Evolutionary conservation across 768 basidiomycete species (phyloP), one percentile per base, ranked within the genome.

Genomic region (Mrakia frigida): DNA sequence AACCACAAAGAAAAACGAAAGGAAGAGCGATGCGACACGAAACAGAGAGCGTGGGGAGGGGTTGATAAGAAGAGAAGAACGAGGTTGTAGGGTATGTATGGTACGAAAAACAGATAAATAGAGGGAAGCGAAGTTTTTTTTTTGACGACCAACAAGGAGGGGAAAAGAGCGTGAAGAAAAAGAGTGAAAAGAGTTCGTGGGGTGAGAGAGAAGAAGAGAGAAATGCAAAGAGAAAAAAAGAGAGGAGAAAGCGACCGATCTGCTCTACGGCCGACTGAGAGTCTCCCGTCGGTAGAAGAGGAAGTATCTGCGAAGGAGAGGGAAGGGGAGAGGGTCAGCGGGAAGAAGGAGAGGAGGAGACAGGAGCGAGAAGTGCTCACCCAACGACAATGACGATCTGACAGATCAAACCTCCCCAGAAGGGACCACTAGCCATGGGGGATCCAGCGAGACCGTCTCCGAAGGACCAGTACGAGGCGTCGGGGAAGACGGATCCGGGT

Each of bases 381-480:
- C 77, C 77, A 6, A 78, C 35, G 73, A 74, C 77, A 59, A 78
- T 78, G 73, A 74, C 56, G 60, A 78, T 69, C 73, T 78, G 77
- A 59, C 77, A 78, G 56, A 78, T 43, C n/a, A 78, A 46, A 11
- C 73, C 77, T 9, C 65, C 77, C 77, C 77, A 78, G 77, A 78
- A 78, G 14, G 77, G 72, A 25, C 77, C 77, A 35, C 35, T 43
- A 10, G 72, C 73, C 73, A 78, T 74, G 13, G 77, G 77, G 39
- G 77, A 78, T 59, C 73, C 77, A 60, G 69, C 70, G 60, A 78
- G 50, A 31, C 75, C 92, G 10, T 90, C 85, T 31, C 86, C 85
- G 82, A 93, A 92, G 82, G 94, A 91, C 94, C 94, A 97, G 75
- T 89, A 90, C 9, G 92, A 92, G 2, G 92, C 88, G 83, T 96